phyloP scores from a whole-genome alignment of 169 alveolate genomes.

The Eimeria falciformis region DNA sequence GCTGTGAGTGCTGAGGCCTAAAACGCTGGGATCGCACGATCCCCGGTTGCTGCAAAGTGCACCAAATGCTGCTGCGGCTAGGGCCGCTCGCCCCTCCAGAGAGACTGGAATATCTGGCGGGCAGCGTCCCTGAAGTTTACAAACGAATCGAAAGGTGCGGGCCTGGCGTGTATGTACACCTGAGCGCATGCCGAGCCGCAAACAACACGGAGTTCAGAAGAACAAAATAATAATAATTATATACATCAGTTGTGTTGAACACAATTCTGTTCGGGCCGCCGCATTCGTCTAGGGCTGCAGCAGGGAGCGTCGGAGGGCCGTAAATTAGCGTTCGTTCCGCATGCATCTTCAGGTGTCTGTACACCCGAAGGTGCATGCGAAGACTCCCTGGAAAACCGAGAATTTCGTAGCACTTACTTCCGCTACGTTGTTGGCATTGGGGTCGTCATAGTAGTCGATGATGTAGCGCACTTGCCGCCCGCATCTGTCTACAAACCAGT shows the following conservation, averaged over 20 bases:
- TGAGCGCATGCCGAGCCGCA: background rate
- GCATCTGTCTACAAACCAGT: constrained; percentile 88
- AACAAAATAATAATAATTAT: too few species aligned
- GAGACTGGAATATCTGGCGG: background rate
- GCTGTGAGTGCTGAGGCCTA: background rate
- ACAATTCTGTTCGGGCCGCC: too few species aligned
- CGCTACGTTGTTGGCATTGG: constrained; percentile 80
- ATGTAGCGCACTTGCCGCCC: constrained; percentile 88
- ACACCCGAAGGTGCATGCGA: too few species aligned
- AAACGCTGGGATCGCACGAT: background rate
- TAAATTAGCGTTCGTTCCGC: too few species aligned
- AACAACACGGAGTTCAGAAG: too few species aligned
- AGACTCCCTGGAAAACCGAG: too few species aligned
- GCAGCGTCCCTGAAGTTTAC: constrained; percentile 81
- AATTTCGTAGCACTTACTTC: constrained; percentile 69
- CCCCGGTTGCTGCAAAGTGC: background rate
- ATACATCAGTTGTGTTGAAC: too few species aligned
- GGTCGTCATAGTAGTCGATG: constrained; percentile 91
- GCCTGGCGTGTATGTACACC: constrained; percentile 62
- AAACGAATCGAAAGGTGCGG: constrained; percentile 79
- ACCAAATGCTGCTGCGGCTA: background rate
- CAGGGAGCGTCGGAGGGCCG: too few species aligned
- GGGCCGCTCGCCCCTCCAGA: background rate
- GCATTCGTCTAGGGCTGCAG: too few species aligned
- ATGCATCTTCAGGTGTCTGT: too few species aligned